Evolutionary conservation across 768 basidiomycete genomes (phyloP).

Genomic region (Cyathus striatus): DNA sequence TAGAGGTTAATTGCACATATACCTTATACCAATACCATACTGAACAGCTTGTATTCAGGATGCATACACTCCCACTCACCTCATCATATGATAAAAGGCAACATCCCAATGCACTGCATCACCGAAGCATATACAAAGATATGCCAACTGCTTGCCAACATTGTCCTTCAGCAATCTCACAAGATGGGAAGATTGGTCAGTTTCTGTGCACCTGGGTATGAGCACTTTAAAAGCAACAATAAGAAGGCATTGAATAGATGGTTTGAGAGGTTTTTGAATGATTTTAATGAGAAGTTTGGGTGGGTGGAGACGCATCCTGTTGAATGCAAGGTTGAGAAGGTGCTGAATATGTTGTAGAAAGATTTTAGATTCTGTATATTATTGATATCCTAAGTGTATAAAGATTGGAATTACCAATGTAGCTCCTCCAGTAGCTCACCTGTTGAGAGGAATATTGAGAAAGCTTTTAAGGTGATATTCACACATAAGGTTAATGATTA

Average conservation of each 20-base stretch:
- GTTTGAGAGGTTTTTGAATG: neutral
- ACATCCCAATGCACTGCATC: conserved; percentile 14
- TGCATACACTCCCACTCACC: conserved; percentile 32
- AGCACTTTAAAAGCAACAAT: conserved; percentile 2
- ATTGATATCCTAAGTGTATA: too few relatives aligned
- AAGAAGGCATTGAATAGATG: neutral
- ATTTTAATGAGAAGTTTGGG: neutral
- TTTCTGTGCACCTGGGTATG: conserved; percentile 7
- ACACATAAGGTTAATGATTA: too few relatives aligned
- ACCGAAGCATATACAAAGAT: conserved; percentile 18
- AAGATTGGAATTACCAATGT: too few relatives aligned
- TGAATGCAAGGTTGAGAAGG: neutral
- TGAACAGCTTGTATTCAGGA: conserved; percentile 22
- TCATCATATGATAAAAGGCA: conserved; percentile 24
- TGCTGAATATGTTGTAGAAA: neutral
- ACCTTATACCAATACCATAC: neutral
- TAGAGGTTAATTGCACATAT: conserved; percentile 15
- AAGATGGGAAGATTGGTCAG: conserved; percentile 4
- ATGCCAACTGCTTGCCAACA: conserved; percentile 17
- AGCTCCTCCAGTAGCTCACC: too few relatives aligned
- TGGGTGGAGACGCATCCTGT: neutral
- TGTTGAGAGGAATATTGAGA: too few relatives aligned
- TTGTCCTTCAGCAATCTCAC: conserved; percentile 3
- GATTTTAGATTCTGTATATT: too few relatives aligned
- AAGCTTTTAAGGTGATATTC: too few relatives aligned